A percentile compares a stretch with the other conserved stretches of the same genome.
Conservation (phyloP, 129 eudicot genomes). For the Gnaphalium uliginosum region DNA sequence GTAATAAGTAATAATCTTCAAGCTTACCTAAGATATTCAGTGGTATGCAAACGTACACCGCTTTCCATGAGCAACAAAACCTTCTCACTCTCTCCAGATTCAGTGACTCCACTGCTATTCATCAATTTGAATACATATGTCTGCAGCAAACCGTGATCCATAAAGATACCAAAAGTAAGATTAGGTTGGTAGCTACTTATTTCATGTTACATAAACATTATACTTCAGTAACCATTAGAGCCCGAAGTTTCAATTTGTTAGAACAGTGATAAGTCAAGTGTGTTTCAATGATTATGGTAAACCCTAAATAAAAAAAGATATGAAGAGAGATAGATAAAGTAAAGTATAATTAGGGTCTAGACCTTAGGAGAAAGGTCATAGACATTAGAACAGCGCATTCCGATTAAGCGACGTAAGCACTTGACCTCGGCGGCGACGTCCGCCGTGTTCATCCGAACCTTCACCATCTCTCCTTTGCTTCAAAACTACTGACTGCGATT, state of each 20-base stretch:
- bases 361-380: constrained; percentile 96
- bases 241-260: neutral
- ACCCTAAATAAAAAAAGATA: neutral
- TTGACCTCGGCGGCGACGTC: constrained; percentile 99
- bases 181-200: neutral
- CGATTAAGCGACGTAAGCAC: constrained; percentile 84
- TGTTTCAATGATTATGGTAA: neutral
- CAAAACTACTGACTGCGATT: neutral
- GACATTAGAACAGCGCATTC: constrained; percentile 98
- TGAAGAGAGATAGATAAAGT: neutral
- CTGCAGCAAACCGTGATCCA: constrained; percentile 40
- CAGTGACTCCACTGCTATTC: constrained; percentile 98
- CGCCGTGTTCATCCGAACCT: constrained; percentile 99
- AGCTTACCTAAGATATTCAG: constrained; percentile 72
- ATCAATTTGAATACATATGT: constrained; percentile 92
- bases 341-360: neutral
- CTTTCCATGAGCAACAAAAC: constrained; percentile 97
- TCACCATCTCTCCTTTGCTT: constrained; percentile 59
- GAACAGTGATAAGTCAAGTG: constrained; percentile 16
- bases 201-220: neutral
- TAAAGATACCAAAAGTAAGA: neutral
- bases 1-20: neutral
- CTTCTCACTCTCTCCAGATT: constrained; percentile 98
- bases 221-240: neutral
- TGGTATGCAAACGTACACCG: constrained; percentile 93